Base-by-base conservation (phyloP, 805 yeast species). In the Pichia manshurica region DNA sequence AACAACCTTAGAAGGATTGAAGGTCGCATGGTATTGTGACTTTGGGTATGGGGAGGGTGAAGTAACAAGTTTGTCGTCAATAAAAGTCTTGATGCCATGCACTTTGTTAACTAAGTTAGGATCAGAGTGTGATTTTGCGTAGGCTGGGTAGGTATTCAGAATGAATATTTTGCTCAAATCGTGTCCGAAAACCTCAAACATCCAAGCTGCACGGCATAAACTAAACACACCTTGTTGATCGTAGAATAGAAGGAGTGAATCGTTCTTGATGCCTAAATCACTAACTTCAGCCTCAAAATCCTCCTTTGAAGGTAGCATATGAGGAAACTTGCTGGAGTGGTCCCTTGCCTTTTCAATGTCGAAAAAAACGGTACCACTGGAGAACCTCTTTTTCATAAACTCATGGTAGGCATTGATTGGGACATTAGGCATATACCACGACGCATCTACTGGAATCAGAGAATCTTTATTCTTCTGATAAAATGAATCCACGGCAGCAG, bases 181-280 rank as follows among this genome's bases (percentile, higher is more conserved):
- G 63, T 90, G 97, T 7, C 91, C 91, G 63, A 85, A 87, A 0
- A 84, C 70, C 33, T 81, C 74, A 57, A 93, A 75, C 56, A 90
- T 87, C 96, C 97, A 93, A 0, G 89, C 90, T 16, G 86, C 95
- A 55, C 99, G 75, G 34, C 97, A 96, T 2, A 90, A 80, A 37
- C 95, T 82, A 63, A 91, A 88, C 53, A 85, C 81, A 2, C 96
- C 96, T 42, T 76, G 74, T 54, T 81, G 81, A 65, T 93, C 99
- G 63, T 93, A 93, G 12, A 93, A 78, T 10, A 93, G 83, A 35
- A 93, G 61, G 13, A 71, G 67, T 54, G 90, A 93, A 43, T 70
- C 66, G 22, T 67, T 67, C 3, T 59, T 53, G 25, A 87, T 59
- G 1, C 93, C 93, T 49, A 87, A 63, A 15, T 73, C 59, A 10